Conservation (phyloP, 2,329 filamentous ascomycete genomes). For the Exophiala mesophila region DNA sequence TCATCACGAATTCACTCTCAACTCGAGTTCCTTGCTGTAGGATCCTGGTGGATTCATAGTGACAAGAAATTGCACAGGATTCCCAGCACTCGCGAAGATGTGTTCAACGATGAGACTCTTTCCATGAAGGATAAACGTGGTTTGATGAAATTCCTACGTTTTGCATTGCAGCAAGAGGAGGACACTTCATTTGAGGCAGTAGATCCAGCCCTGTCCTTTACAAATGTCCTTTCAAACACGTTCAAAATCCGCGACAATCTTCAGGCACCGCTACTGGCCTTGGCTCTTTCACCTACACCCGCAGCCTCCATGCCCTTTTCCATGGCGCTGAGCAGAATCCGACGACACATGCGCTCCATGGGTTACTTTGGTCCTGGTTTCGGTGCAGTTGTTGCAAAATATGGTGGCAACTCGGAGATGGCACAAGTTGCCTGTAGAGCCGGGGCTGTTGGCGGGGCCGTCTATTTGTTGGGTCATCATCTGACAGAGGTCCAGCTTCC, state of each 20-base stretch:
- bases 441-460: conserved; percentile 80
- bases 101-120: conserved; percentile 74
- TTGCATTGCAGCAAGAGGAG: conserved; percentile 66
- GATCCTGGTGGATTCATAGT: conserved; percentile 77
- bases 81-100: conserved; percentile 84
- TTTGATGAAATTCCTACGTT: conserved; percentile 91
- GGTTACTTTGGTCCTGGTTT: conserved; percentile 86
- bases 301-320: conserved; percentile 55
- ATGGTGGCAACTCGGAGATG: conserved; percentile 83
- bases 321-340: conserved; percentile 67
- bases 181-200: conserved; percentile 43
- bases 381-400: conserved; percentile 84
- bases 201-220: conserved; percentile 51
- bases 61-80: conserved; percentile 58
- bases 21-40: conserved; percentile 88
- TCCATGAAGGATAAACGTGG: conserved; percentile 75
- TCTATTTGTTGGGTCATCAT: conserved; percentile 78
- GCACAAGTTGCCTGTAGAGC: conserved; percentile 88
- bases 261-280: conserved; percentile 60
- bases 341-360: conserved; percentile 77
- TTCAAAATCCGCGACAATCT: conserved; percentile 66
- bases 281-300: conserved; percentile 67
- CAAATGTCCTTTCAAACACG: conserved; percentile 43
- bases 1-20: conserved; percentile 83
- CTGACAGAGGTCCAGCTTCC: conserved; percentile 40